phyloP scores from a whole-genome alignment of 1,284 basidiomycete species.

The Ceratobasidium sp. region DNA sequence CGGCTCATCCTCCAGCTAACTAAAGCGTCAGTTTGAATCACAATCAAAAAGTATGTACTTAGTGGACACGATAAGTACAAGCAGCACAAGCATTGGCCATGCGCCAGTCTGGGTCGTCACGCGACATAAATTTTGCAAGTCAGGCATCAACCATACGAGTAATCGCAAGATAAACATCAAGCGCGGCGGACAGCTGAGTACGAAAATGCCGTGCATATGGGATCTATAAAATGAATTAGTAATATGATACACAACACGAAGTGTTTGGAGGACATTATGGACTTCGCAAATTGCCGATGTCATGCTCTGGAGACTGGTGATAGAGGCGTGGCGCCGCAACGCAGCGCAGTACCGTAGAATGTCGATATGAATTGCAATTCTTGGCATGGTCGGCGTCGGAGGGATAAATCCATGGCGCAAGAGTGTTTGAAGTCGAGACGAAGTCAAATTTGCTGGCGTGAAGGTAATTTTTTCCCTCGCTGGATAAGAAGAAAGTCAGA shows the following conservation, averaged over 20 bases:
- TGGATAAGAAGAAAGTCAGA: too few relatives aligned
- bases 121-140: constrained; percentile 26
- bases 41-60: neutral
- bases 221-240: constrained; percentile 13
- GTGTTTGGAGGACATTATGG: neutral
- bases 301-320: constrained; percentile 7
- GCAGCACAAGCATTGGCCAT: constrained; percentile 49
- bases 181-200: constrained; percentile 48
- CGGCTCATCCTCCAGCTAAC: constrained; percentile 47
- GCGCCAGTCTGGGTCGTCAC: constrained; percentile 47
- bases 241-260: neutral
- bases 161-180: constrained; percentile 48
- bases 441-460: too few relatives aligned
- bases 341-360: constrained; percentile 2
- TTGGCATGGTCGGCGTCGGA: neutral
- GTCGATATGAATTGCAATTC: constrained; percentile 11
- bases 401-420: constrained; percentile 3
- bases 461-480: too few relatives aligned
- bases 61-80: constrained; percentile 49
- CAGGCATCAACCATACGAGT: constrained; percentile 19
- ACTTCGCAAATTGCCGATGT: constrained; percentile 18
- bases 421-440: constrained; percentile 3
- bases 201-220: neutral
- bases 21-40: constrained; percentile 2
- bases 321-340: constrained; percentile 8